Conservation (phyloP, 139 green algal genomes). For the Chlamydomonas sp. region DNA sequence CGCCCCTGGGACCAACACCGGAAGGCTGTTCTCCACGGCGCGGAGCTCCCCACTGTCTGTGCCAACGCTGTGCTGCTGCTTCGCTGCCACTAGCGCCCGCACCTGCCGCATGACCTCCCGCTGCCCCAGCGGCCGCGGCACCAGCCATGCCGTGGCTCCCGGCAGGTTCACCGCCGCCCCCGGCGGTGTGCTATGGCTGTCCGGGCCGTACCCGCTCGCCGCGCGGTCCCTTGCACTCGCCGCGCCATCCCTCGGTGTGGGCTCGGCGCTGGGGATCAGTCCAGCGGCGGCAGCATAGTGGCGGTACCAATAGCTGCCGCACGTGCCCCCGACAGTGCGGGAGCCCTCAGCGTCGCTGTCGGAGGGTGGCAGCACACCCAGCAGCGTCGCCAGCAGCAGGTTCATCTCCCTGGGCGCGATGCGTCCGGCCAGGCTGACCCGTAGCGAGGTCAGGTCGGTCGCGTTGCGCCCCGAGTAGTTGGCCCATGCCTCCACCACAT, state of each 20-base stretch:
- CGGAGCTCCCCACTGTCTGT: background rate
- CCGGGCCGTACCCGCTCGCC: no score
- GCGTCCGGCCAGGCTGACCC: constrained; percentile 36
- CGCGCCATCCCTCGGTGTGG: no score
- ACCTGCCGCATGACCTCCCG: constrained; percentile 13
- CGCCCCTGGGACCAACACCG: background rate
- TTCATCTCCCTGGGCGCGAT: constrained; percentile 40
- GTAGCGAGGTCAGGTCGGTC: constrained; percentile 27
- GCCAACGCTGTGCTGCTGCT: background rate
- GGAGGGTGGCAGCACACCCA: constrained; percentile 9
- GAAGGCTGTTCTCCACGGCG: no score
- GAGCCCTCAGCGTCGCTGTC: background rate
- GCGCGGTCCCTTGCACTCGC: no score
- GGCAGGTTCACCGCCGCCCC: background rate
- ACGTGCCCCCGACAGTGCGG: no score
- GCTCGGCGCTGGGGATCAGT: no score
- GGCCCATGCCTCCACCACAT: background rate
- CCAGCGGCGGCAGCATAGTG: no score
- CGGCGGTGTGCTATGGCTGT: no score
- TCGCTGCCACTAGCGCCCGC: background rate
- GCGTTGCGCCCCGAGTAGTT: constrained; percentile 3
- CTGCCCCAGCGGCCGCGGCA: constrained; percentile 10
- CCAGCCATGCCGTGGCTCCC: background rate
- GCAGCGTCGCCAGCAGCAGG: constrained; percentile 25
- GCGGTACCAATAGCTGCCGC: no score